Evolutionary conservation across 768 basidiomycete genomes (phyloP), one percentile per base, ranked within the genome.

Genomic region (Mycena indigotica): DNA sequence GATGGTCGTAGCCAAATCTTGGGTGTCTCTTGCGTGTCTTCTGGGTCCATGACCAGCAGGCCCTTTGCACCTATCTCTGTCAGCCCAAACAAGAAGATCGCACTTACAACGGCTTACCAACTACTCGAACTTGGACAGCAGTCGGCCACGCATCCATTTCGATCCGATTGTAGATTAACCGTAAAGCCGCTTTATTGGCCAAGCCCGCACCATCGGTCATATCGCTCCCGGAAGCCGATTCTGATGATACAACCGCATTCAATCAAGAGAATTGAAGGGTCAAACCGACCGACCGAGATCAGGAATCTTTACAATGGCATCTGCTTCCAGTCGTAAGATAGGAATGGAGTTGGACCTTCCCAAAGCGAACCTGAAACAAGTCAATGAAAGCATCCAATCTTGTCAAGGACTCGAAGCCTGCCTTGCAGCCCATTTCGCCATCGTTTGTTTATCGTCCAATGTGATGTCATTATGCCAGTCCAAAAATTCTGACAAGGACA

Each of bases 261-360:
- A n/a, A n/a, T n/a, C n/a, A 48, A 19, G 32, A 70, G 56, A 62
- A 28, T 61, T 44, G 44, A 39, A 41, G 35, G 48, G n/a, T 51
- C 50, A 30, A 24, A 28, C 17, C 28, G 3, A 38, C 17, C 35
- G 38, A 12, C 77, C 40, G 28, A 76, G 70, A 39, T 84, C 81
- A 4, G 63, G 56, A 13, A 72, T 69, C 1, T 55, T 46, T 0
- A 56, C 35, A 23, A 81, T 74, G 30, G 77, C 66, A 5, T 60
- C 51, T 1, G 61, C 56, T 0, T 67, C 50, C 1, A 84, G 56
- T 4, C 59, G 46, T 5, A 77, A 57, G 0, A 76, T 80, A 5
- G 83, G 83, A 16, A 77, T 70, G 4, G 83, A 83, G 50, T 77
- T 84, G 5, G 83, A 84, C 4, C 81, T 61, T 0, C 78, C 81